Percentiles rank a stretch among this genome's conserved stretches.
Evolutionary conservation across 116 monocot species (phyloP).

Genomic region (Thalassia testudinum): DNA sequence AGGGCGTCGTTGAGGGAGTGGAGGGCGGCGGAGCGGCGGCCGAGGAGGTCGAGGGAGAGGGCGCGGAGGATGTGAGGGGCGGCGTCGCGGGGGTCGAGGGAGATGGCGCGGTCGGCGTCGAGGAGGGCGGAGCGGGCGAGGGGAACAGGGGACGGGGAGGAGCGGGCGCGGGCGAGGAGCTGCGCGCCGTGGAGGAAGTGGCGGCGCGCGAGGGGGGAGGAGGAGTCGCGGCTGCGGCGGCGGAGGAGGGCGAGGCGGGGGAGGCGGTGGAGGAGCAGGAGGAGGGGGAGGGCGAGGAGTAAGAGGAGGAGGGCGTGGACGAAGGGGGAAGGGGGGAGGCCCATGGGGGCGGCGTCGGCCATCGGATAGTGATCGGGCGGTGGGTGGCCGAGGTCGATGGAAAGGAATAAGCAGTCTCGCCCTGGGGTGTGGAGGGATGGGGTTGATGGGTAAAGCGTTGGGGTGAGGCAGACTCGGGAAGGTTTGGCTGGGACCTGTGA

Average conservation of each 20-base stretch:
- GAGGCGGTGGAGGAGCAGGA: slow-evolving; percentile 32
- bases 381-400: not conserved
- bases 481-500: no score
- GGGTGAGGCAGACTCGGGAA: no score
- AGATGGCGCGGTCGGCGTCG: slow-evolving; percentile 52
- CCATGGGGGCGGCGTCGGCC: not conserved
- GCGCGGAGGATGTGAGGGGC: slow-evolving; percentile 64
- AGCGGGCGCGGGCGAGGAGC: slow-evolving; percentile 29
- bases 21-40: slow-evolving; percentile 35
- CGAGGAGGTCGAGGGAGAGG: slow-evolving; percentile 64
- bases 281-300: slow-evolving; percentile 19
- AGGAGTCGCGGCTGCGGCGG: slow-evolving; percentile 17
- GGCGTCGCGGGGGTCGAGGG: slow-evolving; percentile 67
- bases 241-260: slow-evolving; percentile 40
- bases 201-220: slow-evolving; percentile 35
- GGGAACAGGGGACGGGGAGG: slow-evolving; percentile 8
- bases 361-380: not conserved
- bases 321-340: not conserved
- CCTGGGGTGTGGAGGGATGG: no score
- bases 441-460: no score
- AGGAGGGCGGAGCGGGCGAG: slow-evolving; percentile 41
- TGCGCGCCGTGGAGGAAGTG: slow-evolving; percentile 80
- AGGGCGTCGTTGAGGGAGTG: slow-evolving; percentile 51
- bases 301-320: slow-evolving; percentile 23
- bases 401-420: not conserved